Conservation (phyloP, 176 grass and related monocot species). For the Oryza officinalis region DNA sequence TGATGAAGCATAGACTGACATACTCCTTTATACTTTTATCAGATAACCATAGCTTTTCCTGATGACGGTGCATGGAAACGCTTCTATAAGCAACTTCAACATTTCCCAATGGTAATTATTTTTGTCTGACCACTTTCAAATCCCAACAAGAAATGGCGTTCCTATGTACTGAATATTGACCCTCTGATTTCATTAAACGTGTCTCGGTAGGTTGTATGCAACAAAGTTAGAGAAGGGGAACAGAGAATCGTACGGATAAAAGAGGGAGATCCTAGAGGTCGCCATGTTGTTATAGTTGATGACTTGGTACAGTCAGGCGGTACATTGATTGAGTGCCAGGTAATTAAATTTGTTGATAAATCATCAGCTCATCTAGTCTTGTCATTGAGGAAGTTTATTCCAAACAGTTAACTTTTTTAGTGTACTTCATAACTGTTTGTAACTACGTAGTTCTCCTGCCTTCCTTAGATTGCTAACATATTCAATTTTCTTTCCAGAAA, state of each 20-base stretch:
- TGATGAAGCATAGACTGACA: constrained; percentile 26
- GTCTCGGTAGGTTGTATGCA: constrained; percentile 71
- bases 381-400: background rate
- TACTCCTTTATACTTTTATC: constrained; percentile 26
- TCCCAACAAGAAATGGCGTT: background rate
- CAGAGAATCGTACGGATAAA: constrained; percentile 92
- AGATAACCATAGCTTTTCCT: constrained; percentile 98
- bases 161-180: constrained; percentile 2
- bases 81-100: constrained; percentile 94
- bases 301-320: constrained; percentile 96
- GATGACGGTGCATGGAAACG: constrained; percentile 96
- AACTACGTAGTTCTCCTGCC: constrained; percentile 15
- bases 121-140: constrained; percentile 19
- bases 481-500: constrained; percentile 65
- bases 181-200: constrained; percentile 27
- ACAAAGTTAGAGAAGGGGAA: constrained; percentile 94
- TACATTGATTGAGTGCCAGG: constrained; percentile 98
- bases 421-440: constrained; percentile 7
- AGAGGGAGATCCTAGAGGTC: constrained; percentile 78
- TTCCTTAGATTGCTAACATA: constrained; percentile 29
- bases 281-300: constrained; percentile 92
- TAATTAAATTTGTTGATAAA: constrained; percentile 29
- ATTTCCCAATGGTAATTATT: constrained; percentile 89
- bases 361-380: constrained; percentile 15
- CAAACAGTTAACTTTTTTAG: background rate